Percentiles rank a stretch among this genome's conserved stretches.
These are phyloP conservation scores for Clonostachys rhizophaga DNA, from an alignment of 2,329 filamentous ascomycete genomes.

Conservation along the genomic window DNA sequence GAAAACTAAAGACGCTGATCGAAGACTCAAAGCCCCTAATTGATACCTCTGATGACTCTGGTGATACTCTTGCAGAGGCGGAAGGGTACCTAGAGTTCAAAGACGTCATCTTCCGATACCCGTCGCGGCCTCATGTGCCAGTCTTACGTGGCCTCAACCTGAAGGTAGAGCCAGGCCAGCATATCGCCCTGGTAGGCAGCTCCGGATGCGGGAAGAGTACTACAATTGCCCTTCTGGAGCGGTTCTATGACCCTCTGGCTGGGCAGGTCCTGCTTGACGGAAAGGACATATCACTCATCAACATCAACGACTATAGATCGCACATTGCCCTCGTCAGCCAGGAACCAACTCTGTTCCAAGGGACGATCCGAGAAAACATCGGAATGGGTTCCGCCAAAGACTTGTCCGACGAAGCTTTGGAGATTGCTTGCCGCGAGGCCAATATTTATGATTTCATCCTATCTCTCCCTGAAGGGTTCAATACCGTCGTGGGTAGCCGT, in stretches of 20 bases:
- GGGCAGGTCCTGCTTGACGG: conserved; percentile 82
- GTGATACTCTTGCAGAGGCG: conserved; percentile 26
- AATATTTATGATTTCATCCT: conserved; percentile 92
- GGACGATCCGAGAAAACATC: conserved; percentile 87
- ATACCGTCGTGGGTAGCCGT: conserved; percentile 82
- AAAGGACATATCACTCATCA: conserved; percentile 73
- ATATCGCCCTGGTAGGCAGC: conserved; percentile 71
- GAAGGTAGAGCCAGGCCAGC: background rate
- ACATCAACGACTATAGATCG: conserved; percentile 81
- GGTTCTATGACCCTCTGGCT: conserved; percentile 86
- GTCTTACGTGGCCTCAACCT: background rate
- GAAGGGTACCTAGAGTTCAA: conserved; percentile 85
- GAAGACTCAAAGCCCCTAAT: conserved; percentile 72
- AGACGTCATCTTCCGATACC: conserved; percentile 92
- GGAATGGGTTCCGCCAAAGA: conserved; percentile 69
- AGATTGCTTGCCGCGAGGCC: conserved; percentile 66
- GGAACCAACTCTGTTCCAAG: conserved; percentile 92
- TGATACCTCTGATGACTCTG: conserved; percentile 74
- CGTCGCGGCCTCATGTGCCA: conserved; percentile 63
- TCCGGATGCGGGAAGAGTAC: conserved; percentile 94
- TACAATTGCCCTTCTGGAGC: conserved; percentile 84
- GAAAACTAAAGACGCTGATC: conserved; percentile 76
- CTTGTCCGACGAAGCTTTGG: conserved; percentile 67
- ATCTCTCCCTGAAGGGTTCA: conserved; percentile 79
- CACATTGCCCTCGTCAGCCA: conserved; percentile 87